Evolutionary conservation across 2,329 filamentous ascomycete species (phyloP), one percentile per base, ranked within the genome.

Genomic region (Chalara sp.): DNA sequence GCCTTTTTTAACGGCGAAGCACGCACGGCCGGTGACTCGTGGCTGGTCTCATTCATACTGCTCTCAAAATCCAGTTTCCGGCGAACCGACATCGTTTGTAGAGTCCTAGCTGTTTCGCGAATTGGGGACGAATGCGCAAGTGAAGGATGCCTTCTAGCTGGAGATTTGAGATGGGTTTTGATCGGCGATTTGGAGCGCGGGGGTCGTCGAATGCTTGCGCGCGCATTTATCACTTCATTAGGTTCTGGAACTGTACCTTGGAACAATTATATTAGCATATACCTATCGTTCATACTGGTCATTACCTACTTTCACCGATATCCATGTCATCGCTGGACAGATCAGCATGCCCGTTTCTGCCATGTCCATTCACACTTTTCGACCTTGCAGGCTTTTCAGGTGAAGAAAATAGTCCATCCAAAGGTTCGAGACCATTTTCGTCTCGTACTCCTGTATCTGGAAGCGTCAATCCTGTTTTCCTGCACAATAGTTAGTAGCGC

Each of bases 351-450:
- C 60, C 61, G 45, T 54, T 55, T 45, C 51, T 51, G 11, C 37
- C 33, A n/a, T 44, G 41, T 7, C 51, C 53, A 51, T 55, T 56
- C 31, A 13, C 13, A 41, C 53, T 52, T 44, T 49, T 13, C 54
- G 32, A 21, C 30, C 44, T 8, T 8, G 32, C 49, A 32, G 60
- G 71, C 62, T 84, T 87, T 58, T 81, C 79, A 11, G 91, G 90
- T 21, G 91, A 96, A 6, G 91, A 96, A 68, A 96, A 96, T 58
- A 97, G 81, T 58, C 82, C 81, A 35, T 92, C 87, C 52, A 96
- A 79, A 35, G 88, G 86, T 66, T 96, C 89, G 74, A 99, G 83
- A 68, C 92, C 93, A 76, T 96, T 76, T 67, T 95, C 90, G 70
- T 97, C 92, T 70, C 89, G 86, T 54, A 84, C 75, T 48, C 89